phyloP scores from a whole-genome alignment of 2,329 filamentous ascomycete species.

The Pseudopithomyces chartarum region DNA sequence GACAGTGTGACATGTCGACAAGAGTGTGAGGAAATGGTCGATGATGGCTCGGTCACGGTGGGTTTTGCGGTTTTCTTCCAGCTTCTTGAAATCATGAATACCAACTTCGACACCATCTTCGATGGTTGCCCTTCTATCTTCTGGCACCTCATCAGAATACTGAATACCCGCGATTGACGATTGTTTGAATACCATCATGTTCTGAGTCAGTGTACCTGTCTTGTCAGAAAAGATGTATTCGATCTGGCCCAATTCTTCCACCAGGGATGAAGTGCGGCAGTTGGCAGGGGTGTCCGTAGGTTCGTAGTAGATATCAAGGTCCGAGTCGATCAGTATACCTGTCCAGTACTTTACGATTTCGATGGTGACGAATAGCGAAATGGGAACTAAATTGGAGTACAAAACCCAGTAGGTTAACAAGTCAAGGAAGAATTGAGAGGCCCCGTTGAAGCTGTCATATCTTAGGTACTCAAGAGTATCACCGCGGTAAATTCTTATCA shows the following conservation, averaged over 20 bases:
- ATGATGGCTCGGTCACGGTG: constrained; percentile 66
- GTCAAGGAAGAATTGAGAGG: constrained; percentile 85
- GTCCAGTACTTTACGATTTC: constrained; percentile 99
- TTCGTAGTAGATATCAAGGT: constrained; percentile 97
- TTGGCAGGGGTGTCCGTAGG: constrained; percentile 94
- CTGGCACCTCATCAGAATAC: constrained; percentile 89
- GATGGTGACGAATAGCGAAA: constrained; percentile 96
- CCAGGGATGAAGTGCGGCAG: constrained; percentile 92
- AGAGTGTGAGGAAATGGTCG: constrained; percentile 83
- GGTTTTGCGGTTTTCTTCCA: constrained; percentile 70
- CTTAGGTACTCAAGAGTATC: constrained; percentile 74
- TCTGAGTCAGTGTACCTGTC: constrained; percentile 95
- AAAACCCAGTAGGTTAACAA: constrained; percentile 98
- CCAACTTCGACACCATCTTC: constrained; percentile 78
- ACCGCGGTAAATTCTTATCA: constrained; percentile 68
- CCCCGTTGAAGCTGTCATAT: constrained; percentile 65
- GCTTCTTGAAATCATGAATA: constrained; percentile 80
- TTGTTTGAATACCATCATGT: constrained; percentile 98
- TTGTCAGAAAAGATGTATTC: constrained; percentile 99
- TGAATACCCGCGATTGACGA: constrained; percentile 92
- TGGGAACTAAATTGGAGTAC: constrained; percentile 94
- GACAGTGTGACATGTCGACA: constrained; percentile 94
- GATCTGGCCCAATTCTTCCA: constrained; percentile 96
- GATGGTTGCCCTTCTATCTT: constrained; percentile 82
- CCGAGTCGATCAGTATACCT: constrained; percentile 95